A percentile compares a stretch with the other conserved stretches of the same genome.
Evolutionary conservation across 2,329 filamentous ascomycete species (phyloP).

Genomic region (Endoconidiophora polonica): DNA sequence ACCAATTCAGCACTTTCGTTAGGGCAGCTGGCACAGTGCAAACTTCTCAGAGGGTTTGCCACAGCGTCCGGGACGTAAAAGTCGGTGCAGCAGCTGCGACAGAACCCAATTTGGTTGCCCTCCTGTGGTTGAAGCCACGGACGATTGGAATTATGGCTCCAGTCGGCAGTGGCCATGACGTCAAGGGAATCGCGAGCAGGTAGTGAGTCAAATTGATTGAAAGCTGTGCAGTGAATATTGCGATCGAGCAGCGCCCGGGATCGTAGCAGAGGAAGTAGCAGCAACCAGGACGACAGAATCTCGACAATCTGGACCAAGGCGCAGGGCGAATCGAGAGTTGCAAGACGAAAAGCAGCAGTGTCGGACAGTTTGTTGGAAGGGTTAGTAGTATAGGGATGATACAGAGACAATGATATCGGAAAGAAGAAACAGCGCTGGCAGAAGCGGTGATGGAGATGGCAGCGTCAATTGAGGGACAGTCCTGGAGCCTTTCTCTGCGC

Average conservation of each 20-base stretch:
- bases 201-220: too few species aligned
- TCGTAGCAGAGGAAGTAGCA: too few species aligned
- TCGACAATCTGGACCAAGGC: neutral
- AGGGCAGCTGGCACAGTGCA: conserved; percentile 56
- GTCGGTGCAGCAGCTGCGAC: conserved; percentile 64
- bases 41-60: conserved; percentile 35
- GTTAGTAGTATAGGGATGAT: too few species aligned
- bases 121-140: neutral
- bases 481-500: too few species aligned
- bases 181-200: neutral
- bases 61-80: conserved; percentile 50
- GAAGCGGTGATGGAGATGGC: too few species aligned
- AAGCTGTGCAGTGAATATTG: too few species aligned
- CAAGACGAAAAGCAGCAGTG: neutral
- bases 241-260: too few species aligned
- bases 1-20: conserved; percentile 79
- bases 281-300: neutral
- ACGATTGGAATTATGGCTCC: neutral
- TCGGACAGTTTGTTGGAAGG: neutral
- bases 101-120: conserved; percentile 40
- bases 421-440: too few species aligned
- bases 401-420: too few species aligned
- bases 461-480: too few species aligned
- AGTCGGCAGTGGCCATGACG: neutral
- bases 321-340: neutral